Evolutionary conservation across 1,139 yeast genomes (phyloP), one percentile per base, ranked within the genome.

Genomic region (Debaryomycetaceae sp.): DNA sequence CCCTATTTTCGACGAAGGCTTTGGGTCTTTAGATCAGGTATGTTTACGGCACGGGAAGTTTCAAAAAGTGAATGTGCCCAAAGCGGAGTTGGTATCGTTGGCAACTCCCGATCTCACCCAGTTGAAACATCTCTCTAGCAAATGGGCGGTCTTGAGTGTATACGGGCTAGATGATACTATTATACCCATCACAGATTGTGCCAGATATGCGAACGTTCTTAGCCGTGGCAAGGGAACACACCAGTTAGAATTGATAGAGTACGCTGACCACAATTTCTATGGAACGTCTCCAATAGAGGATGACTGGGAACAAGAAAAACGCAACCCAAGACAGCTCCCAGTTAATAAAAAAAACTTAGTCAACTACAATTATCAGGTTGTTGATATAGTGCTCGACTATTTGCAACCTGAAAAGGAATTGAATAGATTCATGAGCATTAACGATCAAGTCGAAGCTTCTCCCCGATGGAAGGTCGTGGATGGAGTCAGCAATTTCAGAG

Each of bases 181-280:
- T 23, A 80, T 89, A 24, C 90, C 93, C 1, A 60, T 78, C 5
- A 72, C 69, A 6, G 96, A 89, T 55, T 75, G 84, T 23, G 74
- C 83, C 1, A 57, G 59, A 39, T 87, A 70, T 62, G 81, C 86
- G 34, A 81, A 84, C 51, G 57, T 66, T 5, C 77, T 88, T 47
- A 76, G 70, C 35, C 62, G 78, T 14, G 80, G 78, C 1, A 72
- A 83, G 23, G 55, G 57, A 36, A 57, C 75, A 5, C 93, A 87
- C 55, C 67, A 73, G 8, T 66, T 89, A 45, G 71, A 73, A 38
- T 62, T 88, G 22, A 68, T 91, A 8, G 76, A 79, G 0, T 72
- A 71, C 39, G 96, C 96, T 0, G 93, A 89, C 59, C 97, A 91
- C 62, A 87, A 87, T 57, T 90, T 78, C 57, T 84, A 76, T 57